Conservation (phyloP, 1,284 basidiomycete genomes). For the Ceratobasidium sp. region DNA sequence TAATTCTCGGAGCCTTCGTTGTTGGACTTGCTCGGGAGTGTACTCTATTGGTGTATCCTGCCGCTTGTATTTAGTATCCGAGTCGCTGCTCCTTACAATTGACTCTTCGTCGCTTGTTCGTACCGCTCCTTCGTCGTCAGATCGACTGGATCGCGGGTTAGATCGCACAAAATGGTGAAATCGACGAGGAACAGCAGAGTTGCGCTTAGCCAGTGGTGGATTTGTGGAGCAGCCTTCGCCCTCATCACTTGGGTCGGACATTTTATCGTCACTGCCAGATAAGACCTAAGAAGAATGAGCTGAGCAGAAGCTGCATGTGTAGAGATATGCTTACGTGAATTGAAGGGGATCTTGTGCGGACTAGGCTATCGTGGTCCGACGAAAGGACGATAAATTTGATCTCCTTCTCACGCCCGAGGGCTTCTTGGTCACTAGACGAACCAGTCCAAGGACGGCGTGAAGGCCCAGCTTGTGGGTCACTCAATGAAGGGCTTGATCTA, state of each 20-base stretch:
- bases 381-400: conserved; percentile 21
- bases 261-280: not conserved
- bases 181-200: not conserved
- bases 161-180: not conserved
- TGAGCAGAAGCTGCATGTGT: no score
- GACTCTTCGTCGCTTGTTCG: conserved; percentile 19
- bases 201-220: not conserved
- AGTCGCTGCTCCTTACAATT: conserved; percentile 21
- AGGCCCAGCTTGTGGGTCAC: not conserved
- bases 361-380: conserved; percentile 17
- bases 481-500: conserved; percentile 18
- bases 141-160: not conserved
- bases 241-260: not conserved
- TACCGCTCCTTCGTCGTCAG: conserved; percentile 17
- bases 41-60: not conserved
- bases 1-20: not conserved
- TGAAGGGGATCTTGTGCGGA: not conserved
- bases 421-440: not conserved
- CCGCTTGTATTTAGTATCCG: conserved; percentile 30
- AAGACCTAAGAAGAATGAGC: not conserved
- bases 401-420: not conserved
- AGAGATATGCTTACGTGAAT: not conserved
- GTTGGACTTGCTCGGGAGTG: not conserved
- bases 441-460: not conserved
- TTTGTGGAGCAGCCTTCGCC: not conserved